Evolutionary conservation across 1,139 yeast species (phyloP).

Genomic region (Geotrichum phurueaensis): DNA sequence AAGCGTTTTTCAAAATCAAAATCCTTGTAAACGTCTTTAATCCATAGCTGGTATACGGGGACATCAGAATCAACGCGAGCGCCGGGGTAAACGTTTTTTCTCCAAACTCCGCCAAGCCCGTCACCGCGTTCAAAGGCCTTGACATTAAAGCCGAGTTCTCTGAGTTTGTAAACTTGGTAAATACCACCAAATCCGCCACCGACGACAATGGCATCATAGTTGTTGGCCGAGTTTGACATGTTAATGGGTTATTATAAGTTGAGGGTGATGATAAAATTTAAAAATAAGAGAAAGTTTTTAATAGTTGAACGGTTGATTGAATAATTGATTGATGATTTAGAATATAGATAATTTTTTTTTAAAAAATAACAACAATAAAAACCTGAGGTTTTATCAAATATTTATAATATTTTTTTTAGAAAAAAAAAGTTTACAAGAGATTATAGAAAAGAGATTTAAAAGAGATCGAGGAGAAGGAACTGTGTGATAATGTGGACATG

Average conservation of each 20-base stretch:
- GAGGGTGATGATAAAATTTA: not conserved
- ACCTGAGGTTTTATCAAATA: too few species aligned
- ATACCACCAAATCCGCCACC: conserved; percentile 50
- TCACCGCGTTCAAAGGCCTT: conserved; percentile 42
- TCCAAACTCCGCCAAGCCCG: conserved; percentile 50
- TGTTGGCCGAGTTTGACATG: conserved; percentile 2
- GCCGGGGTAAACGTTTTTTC: conserved; percentile 48
- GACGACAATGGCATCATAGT: conserved; percentile 36
- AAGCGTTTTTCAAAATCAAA: conserved; percentile 41
- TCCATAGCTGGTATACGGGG: conserved; percentile 47
- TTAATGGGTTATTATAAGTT: not conserved
- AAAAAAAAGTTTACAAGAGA: too few species aligned
- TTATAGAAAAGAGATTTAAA: too few species aligned
- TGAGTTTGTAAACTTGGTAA: conserved; percentile 34
- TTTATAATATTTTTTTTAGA: too few species aligned
- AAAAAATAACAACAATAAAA: too few species aligned
- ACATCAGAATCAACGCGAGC: conserved; percentile 47
- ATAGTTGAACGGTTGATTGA: too few species aligned
- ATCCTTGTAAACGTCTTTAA: conserved; percentile 40
- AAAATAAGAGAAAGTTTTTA: not conserved
- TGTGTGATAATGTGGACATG: too few species aligned
- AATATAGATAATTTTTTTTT: too few species aligned
- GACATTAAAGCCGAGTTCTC: conserved; percentile 36
- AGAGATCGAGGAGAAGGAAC: too few species aligned
- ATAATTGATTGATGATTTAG: too few species aligned